Percentiles rank a stretch among this genome's conserved stretches.
These are phyloP conservation scores for Kewa caespitosa DNA, from an alignment of 179 eudicot species.

Conservation along the genomic window DNA sequence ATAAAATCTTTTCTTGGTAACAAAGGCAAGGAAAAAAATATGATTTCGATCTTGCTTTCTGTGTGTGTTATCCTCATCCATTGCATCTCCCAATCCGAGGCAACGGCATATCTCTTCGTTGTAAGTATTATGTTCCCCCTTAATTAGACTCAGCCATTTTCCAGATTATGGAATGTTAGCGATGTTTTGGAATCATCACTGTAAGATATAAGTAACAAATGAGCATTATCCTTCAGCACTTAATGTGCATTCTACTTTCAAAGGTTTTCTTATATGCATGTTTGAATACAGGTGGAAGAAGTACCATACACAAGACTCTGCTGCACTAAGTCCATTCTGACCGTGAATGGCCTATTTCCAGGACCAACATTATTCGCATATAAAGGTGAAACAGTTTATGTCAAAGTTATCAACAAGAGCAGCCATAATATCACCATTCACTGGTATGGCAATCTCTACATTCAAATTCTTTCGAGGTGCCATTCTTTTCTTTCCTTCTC, in stretches of 20 bases:
- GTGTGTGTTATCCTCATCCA: conserved; percentile 10
- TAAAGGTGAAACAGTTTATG: conserved; percentile 36
- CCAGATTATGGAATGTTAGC: not conserved
- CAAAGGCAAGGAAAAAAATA: not conserved
- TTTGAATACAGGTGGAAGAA: conserved; percentile 36
- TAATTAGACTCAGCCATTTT: not conserved
- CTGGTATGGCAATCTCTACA: conserved; percentile 34
- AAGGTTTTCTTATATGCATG: not conserved
- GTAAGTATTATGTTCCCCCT: conserved; percentile 23
- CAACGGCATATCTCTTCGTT: conserved; percentile 16
- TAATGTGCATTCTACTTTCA: not conserved
- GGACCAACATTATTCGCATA: conserved; percentile 41
- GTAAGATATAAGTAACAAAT: not conserved
- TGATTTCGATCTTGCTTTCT: conserved; percentile 4
- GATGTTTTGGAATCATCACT: not conserved
- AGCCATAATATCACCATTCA: conserved; percentile 41
- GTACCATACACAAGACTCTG: conserved; percentile 39
- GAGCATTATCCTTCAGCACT: not conserved
- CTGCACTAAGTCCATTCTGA: conserved; percentile 35
- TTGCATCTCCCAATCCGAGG: not conserved
- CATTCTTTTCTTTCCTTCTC: not conserved
- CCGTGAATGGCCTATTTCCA: conserved; percentile 42
- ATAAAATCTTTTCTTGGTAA: no score
- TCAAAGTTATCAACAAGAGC: conserved; percentile 37
- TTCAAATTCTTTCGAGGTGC: no score